Percentiles rank a stretch among this genome's conserved stretches.
Evolutionary conservation across 441 rosid genomes (phyloP).

Genomic region (Gossypium lobatum): DNA sequence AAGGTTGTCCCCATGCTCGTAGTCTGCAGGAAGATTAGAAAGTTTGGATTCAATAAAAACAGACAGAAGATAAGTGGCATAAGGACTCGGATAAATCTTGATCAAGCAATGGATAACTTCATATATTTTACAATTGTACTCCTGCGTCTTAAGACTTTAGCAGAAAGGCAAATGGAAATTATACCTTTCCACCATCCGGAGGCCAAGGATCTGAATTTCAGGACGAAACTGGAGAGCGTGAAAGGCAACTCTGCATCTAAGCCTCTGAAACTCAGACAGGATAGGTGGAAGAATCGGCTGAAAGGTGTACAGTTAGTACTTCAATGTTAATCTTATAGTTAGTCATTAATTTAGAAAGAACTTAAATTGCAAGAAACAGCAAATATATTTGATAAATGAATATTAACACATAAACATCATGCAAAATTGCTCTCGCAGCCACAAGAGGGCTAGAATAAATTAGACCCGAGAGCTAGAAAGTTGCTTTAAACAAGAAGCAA

Average conservation of each 20-base stretch:
- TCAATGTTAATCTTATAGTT: slow-evolving; percentile 9
- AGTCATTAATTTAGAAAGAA: background rate
- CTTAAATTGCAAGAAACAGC: slow-evolving; percentile 1
- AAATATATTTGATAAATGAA: background rate
- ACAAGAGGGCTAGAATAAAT: background rate
- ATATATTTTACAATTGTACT: background rate
- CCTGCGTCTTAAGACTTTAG: slow-evolving; percentile 7
- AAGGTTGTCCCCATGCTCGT: slow-evolving; percentile 76
- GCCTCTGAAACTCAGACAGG: slow-evolving; percentile 83
- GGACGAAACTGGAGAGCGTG: slow-evolving; percentile 90
- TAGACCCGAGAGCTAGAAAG: background rate
- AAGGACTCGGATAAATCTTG: background rate
- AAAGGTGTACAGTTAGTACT: slow-evolving; percentile 19
- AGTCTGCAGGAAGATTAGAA: slow-evolving; percentile 42
- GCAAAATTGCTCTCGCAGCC: background rate
- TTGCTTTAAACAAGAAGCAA: background rate
- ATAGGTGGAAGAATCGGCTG: slow-evolving; percentile 82
- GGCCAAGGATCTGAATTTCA: slow-evolving; percentile 78
- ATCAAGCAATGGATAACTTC: background rate
- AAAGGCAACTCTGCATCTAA: slow-evolving; percentile 87
- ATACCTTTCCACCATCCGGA: slow-evolving; percentile 80
- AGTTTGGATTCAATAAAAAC: slow-evolving; percentile 19
- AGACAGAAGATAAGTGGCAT: background rate
- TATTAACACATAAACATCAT: background rate
- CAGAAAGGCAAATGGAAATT: slow-evolving; percentile 10